Base-by-base conservation (phyloP, 208 protist species). In the Acanthamoeba polyphaga region DNA sequence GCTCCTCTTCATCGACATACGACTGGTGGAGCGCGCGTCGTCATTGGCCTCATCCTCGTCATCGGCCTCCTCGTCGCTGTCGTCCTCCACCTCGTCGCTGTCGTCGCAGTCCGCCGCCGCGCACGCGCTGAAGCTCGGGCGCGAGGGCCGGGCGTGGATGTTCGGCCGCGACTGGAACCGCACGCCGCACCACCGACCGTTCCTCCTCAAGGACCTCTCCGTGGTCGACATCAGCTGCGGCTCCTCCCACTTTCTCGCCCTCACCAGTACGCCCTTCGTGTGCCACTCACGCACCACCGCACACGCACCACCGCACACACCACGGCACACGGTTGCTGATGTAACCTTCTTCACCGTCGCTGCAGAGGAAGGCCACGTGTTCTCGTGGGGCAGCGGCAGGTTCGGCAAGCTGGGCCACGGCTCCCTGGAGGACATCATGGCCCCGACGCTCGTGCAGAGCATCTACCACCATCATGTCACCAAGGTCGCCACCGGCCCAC, bases 141-240 rank as follows among this genome's bases (percentile, higher is more conserved):
- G 82, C 32, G 58, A 89, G 58, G 82, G 82, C 12, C 49, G 82
- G 22, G 82, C 58, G 9, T 89, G 82, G 82, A 19, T 89, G 82
- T 89, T 89, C 38, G 82, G 82, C 22, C 46, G 82, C 29, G 58
- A 66, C 46, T 89, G 82, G 82, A 89, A 89, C 53, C 53, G 53
- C 32, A 68, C 82, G n/a, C 15, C 27, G 9, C 58, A 60, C 29
- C 38, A 68, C 24, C 82, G 82, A 29, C 58, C 58, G 17, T 60
- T 89, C 49, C 58, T 89, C 22, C 32, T 89, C 82, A 89, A 89
- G 53, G 53, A 68, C 82, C 17, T 89, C 46, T 66, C 58, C 53
- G 58, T 89, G 12, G 49, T 89, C 51, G 49, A 34, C 24, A 15
- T 89, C 82, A 68, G 82, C 82, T 89, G 49, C 82, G n/a, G 49